Conservation (phyloP, 257 asterid species). For the Thymus quinquecostatus region DNA sequence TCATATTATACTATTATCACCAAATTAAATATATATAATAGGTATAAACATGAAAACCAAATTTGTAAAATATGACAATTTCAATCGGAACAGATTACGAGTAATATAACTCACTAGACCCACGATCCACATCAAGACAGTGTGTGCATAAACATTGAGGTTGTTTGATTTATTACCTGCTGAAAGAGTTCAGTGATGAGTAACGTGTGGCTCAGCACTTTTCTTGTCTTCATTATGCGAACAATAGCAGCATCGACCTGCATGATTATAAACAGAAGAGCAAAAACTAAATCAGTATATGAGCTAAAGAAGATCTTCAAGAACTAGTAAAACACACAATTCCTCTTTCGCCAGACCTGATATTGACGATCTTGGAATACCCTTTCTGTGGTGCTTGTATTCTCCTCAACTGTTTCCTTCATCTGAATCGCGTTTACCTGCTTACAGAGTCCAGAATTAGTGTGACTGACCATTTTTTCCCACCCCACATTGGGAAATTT, state of each 20-base stretch:
- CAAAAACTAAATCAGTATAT: slow-evolving; percentile 9
- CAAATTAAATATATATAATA: too few relatives aligned
- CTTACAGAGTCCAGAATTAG: not conserved
- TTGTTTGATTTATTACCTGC: slow-evolving; percentile 56
- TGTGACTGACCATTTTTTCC: too few relatives aligned
- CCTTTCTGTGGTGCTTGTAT: slow-evolving; percentile 90
- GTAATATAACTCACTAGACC: not conserved
- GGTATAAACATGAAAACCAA: too few relatives aligned
- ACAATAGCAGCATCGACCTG: slow-evolving; percentile 99
- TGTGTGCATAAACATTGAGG: not conserved
- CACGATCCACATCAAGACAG: not conserved
- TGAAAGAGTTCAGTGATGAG: slow-evolving; percentile 96
- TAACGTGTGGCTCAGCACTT: slow-evolving; percentile 90
- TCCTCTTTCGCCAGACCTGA: slow-evolving; percentile 55
- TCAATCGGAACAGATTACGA: not conserved
- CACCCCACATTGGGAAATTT: not conserved
- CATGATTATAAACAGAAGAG: slow-evolving; percentile 28
- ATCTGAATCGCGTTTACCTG: slow-evolving; percentile 97
- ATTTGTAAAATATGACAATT: not conserved
- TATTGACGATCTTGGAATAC: slow-evolving; percentile 97
- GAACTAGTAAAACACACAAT: not conserved
- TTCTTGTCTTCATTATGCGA: slow-evolving; percentile 96
- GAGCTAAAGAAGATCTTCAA: not conserved
- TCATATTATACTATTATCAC: too few relatives aligned
- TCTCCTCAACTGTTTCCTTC: slow-evolving; percentile 98